Percentiles rank a stretch among this genome's conserved stretches.
phyloP scores from a whole-genome alignment of 768 basidiomycete species.

The Tubosaeta sp. region DNA sequence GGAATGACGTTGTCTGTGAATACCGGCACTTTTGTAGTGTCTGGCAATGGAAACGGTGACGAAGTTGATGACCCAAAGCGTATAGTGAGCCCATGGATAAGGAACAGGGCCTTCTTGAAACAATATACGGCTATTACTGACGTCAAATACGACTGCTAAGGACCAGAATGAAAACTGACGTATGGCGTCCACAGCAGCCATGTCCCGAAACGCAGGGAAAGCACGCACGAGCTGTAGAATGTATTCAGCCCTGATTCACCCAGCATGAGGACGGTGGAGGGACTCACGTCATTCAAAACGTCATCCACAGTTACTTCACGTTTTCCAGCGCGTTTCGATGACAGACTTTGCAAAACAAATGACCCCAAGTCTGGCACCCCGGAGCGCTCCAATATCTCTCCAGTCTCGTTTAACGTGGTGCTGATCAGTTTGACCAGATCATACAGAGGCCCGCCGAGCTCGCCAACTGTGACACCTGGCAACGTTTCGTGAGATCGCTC shows the following conservation, averaged over 20 bases:
- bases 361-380: constrained; percentile 70
- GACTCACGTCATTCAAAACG: constrained; percentile 58
- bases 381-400: constrained; percentile 50
- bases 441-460: constrained; percentile 70
- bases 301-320: constrained; percentile 45
- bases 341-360: constrained; percentile 69
- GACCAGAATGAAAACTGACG: constrained; percentile 37
- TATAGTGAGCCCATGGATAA: constrained; percentile 62
- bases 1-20: constrained; percentile 83
- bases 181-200: constrained; percentile 59
- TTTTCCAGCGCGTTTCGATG: constrained; percentile 33
- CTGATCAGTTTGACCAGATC: constrained; percentile 69
- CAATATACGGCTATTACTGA: constrained; percentile 64
- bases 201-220: constrained; percentile 81
- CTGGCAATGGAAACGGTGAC: constrained; percentile 59
- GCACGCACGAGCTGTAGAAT: constrained; percentile 61
- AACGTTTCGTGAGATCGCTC: constrained; percentile 70
- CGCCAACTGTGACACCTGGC: constrained; percentile 66
- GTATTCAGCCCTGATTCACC: constrained; percentile 2
- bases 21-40: constrained; percentile 54
- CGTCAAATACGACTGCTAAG: neutral
- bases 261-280: neutral
- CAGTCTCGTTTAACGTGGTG: constrained; percentile 66
- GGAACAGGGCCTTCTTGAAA: constrained; percentile 87
- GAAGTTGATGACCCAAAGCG: constrained; percentile 59